Percentiles rank a stretch among this genome's conserved stretches.
Evolutionary conservation across 768 basidiomycete species (phyloP).

Genomic region (Tephrocybe rancida): DNA sequence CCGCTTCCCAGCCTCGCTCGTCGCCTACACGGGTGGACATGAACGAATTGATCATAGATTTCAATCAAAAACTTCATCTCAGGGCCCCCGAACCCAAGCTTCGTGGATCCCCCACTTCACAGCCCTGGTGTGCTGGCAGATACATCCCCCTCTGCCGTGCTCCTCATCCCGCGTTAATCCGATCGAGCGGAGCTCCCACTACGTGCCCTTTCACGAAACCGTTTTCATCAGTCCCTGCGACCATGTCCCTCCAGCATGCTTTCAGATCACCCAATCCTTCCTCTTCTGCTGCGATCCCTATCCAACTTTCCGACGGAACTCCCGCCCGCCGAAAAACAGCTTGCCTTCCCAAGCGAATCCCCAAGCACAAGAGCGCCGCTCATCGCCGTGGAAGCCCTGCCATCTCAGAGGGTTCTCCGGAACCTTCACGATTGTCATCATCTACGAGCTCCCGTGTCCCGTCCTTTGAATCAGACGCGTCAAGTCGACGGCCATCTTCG

Average conservation of each 20-base stretch:
- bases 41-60: slow-evolving; percentile 23
- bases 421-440: slow-evolving; percentile 8
- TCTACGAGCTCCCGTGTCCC: slow-evolving; percentile 15
- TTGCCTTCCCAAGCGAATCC: slow-evolving; percentile 27
- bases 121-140: slow-evolving; percentile 25
- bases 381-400: slow-evolving; percentile 16
- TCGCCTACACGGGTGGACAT: slow-evolving; percentile 19
- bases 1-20: slow-evolving; percentile 8
- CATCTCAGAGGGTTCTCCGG: slow-evolving; percentile 9
- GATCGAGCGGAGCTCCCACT: not conserved
- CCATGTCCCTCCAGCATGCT: slow-evolving; percentile 3
- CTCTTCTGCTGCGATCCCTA: not conserved
- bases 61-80: slow-evolving; percentile 26
- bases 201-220: not conserved
- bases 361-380: slow-evolving; percentile 13
- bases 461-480: slow-evolving; percentile 5
- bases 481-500: slow-evolving; percentile 17
- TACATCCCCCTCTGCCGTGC: slow-evolving; percentile 23
- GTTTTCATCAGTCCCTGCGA: not conserved
- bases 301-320: not conserved
- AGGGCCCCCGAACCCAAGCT: not conserved
- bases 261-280: slow-evolving; percentile 9
- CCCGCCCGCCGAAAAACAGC: slow-evolving; percentile 20
- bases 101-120: not conserved
- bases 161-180: slow-evolving; percentile 29